Evolutionary conservation across 2,329 filamentous ascomycete genomes (phyloP).

Genomic region (Dendrostoma leiphaemia): DNA sequence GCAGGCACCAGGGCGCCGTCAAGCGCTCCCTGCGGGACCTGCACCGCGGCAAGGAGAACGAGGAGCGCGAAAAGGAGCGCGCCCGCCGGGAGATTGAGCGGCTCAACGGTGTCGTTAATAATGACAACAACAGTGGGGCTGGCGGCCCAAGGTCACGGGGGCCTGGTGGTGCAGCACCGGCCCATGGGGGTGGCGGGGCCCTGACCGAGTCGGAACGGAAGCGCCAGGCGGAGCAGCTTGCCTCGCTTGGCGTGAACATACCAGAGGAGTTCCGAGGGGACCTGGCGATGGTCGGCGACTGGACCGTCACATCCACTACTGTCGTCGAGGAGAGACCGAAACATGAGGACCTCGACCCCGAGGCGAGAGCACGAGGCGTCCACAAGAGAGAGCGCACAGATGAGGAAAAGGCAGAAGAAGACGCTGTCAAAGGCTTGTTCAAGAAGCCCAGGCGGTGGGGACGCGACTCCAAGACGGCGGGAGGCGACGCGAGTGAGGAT

Average conservation of each 20-base stretch:
- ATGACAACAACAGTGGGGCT: conserved; percentile 23
- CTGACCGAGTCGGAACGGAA: conserved; percentile 67
- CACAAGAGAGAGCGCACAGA: conserved; percentile 62
- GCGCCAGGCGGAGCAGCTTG: conserved; percentile 82
- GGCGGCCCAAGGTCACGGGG: background rate
- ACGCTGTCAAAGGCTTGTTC: conserved; percentile 56
- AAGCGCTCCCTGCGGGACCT: conserved; percentile 89
- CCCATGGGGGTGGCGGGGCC: background rate
- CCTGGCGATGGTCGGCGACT: conserved; percentile 86
- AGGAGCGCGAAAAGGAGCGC: conserved; percentile 76
- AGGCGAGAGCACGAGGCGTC: conserved; percentile 52
- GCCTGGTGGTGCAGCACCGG: background rate
- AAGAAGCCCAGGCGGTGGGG: conserved; percentile 59
- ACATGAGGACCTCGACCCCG: conserved; percentile 36
- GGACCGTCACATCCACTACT: conserved; percentile 70
- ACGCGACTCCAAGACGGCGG: conserved; percentile 48
- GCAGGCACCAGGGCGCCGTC: conserved; percentile 78
- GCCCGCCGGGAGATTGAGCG: conserved; percentile 84
- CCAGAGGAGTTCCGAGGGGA: conserved; percentile 76
- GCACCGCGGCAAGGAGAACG: conserved; percentile 78
- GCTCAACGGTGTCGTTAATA: conserved; percentile 74
- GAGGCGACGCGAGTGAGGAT: conserved; percentile 45
- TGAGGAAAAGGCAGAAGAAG: conserved; percentile 59
- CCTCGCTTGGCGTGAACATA: conserved; percentile 80
- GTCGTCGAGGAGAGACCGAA: conserved; percentile 42